Percentiles rank a stretch among this genome's conserved stretches.
Evolutionary conservation across 257 asterid species (phyloP).

Genomic region (Agastache rugosa): DNA sequence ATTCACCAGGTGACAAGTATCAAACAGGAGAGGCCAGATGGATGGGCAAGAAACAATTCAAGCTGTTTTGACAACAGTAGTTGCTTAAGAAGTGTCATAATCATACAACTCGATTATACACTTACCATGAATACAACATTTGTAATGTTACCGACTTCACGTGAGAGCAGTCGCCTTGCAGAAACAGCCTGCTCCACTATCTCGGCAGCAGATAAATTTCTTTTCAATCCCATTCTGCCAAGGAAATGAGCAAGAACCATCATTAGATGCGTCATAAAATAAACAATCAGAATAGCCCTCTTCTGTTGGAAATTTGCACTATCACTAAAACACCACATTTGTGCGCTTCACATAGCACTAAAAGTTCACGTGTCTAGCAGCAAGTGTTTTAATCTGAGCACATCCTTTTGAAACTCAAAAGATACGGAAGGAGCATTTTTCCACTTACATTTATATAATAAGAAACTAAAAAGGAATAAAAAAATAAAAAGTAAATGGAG

Average conservation of each 20-base stretch:
- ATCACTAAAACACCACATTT: not conserved
- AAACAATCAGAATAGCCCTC: slow-evolving; percentile 18
- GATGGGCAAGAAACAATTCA: not conserved
- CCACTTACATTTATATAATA: not conserved
- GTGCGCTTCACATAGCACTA: slow-evolving; percentile 12
- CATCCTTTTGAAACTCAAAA: slow-evolving; percentile 17
- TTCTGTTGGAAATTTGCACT: not conserved
- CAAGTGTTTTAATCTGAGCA: slow-evolving; percentile 4
- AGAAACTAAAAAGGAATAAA: not conserved
- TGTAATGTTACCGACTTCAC: slow-evolving; percentile 77
- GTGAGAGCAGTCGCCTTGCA: slow-evolving; percentile 79
- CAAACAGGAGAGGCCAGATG: not conserved
- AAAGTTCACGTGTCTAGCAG: not conserved
- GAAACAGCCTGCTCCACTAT: slow-evolving; percentile 97
- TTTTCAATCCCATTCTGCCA: slow-evolving; percentile 90
- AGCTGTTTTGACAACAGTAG: not conserved
- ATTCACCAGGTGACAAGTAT: slow-evolving; percentile 26
- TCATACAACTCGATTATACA: not conserved
- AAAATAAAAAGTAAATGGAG: not conserved
- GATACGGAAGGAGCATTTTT: not conserved
- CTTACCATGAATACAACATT: slow-evolving; percentile 96
- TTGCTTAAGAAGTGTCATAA: slow-evolving; percentile 7
- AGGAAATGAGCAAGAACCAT: slow-evolving; percentile 32
- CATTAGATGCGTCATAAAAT: not conserved
- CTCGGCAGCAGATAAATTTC: slow-evolving; percentile 87